Conservation (phyloP, 768 basidiomycete species). For the Lentinula sp. region DNA sequence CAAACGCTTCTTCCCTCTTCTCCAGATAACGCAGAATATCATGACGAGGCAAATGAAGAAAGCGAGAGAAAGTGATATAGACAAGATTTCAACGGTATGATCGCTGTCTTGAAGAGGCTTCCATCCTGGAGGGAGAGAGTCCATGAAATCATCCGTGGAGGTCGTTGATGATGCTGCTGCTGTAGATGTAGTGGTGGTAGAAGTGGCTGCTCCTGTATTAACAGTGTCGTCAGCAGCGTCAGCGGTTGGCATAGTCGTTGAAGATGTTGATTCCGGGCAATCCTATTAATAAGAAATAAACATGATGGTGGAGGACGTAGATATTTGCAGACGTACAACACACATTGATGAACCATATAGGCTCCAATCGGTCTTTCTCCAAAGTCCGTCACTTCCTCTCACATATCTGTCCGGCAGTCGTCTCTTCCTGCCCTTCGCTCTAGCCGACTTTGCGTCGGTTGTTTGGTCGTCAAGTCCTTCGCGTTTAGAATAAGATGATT, state of each 20-base stretch:
- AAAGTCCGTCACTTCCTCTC: slow-evolving; percentile 45
- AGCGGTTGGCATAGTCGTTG: neutral
- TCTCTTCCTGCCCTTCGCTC: slow-evolving; percentile 4
- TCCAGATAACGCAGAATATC: slow-evolving; percentile 55
- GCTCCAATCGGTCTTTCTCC: slow-evolving; percentile 53
- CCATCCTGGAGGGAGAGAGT: slow-evolving; percentile 55
- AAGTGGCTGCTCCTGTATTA: neutral
- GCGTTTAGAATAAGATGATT: slow-evolving; percentile 7
- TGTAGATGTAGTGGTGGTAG: neutral
- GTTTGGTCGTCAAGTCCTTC: neutral
- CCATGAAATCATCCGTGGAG: slow-evolving; percentile 18
- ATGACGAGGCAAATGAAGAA: slow-evolving; percentile 56
- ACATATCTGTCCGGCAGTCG: slow-evolving; percentile 51
- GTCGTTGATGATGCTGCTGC: slow-evolving; percentile 6
- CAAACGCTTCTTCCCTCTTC: slow-evolving; percentile 33
- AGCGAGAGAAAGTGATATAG: slow-evolving; percentile 58
- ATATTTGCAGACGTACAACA: slow-evolving; percentile 29
- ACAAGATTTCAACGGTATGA: slow-evolving; percentile 45
- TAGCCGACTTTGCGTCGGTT: neutral
- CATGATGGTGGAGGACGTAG: neutral
- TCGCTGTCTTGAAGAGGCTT: slow-evolving; percentile 15
- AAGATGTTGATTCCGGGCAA: neutral
- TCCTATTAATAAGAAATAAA: neutral
- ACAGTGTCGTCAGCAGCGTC: slow-evolving; percentile 3
- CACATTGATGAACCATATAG: slow-evolving; percentile 70